A percentile compares a stretch with the other conserved stretches of the same genome.
phyloP scores from a whole-genome alignment of 2,329 filamentous ascomycete species.

The Fusarium sp. region DNA sequence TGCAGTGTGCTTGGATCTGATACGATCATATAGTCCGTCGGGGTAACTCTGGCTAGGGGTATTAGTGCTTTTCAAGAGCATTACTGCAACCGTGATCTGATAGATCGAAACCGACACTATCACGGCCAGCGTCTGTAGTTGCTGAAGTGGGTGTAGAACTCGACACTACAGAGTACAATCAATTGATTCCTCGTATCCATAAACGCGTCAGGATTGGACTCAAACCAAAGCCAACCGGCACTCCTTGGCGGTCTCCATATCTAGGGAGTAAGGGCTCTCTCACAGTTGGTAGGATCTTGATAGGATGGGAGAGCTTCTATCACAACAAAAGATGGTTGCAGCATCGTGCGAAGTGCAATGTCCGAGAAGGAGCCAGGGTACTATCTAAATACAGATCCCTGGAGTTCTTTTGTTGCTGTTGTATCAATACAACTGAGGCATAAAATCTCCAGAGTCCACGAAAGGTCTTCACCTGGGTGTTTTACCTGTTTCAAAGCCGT shows the following conservation, averaged over 20 bases:
- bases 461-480: constrained; percentile 2
- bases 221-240: constrained; percentile 17
- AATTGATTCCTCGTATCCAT: not conserved
- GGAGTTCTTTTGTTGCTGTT: constrained; percentile 12
- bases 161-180: not conserved
- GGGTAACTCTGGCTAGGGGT: not conserved
- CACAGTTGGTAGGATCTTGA: not conserved
- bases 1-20: not conserved
- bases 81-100: constrained; percentile 32
- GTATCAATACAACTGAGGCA: constrained; percentile 17
- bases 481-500: constrained; percentile 12
- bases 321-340: constrained; percentile 9
- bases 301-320: constrained; percentile 27
- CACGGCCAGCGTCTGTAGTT: constrained; percentile 1
- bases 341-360: constrained; percentile 10
- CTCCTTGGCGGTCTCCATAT: constrained; percentile 33
- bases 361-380: constrained; percentile 13
- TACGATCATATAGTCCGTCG: not conserved
- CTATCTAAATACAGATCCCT: constrained; percentile 6
- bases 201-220: not conserved
- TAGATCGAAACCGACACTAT: constrained; percentile 30
- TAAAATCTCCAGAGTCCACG: constrained; percentile 3
- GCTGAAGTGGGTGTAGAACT: not conserved
- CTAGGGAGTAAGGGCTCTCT: constrained; percentile 2
- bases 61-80: not conserved